These are phyloP conservation scores for Pythium utonaiense DNA, from an alignment of 352 stramenopile species.

Conservation along the genomic window DNA sequence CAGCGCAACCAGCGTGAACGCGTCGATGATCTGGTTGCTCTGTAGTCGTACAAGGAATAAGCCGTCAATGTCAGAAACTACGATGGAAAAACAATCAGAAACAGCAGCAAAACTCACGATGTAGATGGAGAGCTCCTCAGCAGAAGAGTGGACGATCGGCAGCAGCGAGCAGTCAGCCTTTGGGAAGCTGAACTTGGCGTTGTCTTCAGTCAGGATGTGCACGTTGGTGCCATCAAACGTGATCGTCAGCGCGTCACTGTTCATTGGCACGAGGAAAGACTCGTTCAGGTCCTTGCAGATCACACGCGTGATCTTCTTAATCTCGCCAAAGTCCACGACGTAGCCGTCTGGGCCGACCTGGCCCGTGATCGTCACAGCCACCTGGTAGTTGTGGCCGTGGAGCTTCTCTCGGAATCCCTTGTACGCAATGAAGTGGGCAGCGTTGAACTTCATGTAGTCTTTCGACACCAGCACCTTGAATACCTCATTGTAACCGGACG, in stretches of 20 bases:
- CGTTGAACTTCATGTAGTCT: conserved; percentile 92
- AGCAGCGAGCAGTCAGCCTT: conserved; percentile 93
- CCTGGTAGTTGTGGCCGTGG: conserved; percentile 97
- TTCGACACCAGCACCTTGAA: conserved; percentile 89
- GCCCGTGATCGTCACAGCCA: conserved; percentile 89
- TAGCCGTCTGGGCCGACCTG: conserved; percentile 92
- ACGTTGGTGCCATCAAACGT: conserved; percentile 86
- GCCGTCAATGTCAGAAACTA: neutral
- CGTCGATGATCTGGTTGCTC: conserved; percentile 86
- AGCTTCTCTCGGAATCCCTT: conserved; percentile 95
- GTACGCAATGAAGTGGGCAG: conserved; percentile 88
- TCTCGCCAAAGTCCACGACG: conserved; percentile 97
- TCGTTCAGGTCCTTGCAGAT: conserved; percentile 98
- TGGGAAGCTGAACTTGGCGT: conserved; percentile 93
- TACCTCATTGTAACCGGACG: conserved; percentile 55
- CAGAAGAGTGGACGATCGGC: conserved; percentile 96
- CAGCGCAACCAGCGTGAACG: conserved; percentile 75
- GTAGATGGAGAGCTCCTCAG: conserved; percentile 96
- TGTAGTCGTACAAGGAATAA: conserved; percentile 18
- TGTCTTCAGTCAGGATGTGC: conserved; percentile 92
- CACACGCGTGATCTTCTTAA: conserved; percentile 93
- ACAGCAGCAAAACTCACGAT: conserved; percentile 53
- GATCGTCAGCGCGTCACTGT: conserved; percentile 92
- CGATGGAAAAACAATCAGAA: neutral
- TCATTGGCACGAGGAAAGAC: conserved; percentile 95